A percentile compares a stretch with the other conserved stretches of the same genome.
These are phyloP conservation scores for Mycena amicta DNA, from an alignment of 768 basidiomycete species.

Conservation along the genomic window DNA sequence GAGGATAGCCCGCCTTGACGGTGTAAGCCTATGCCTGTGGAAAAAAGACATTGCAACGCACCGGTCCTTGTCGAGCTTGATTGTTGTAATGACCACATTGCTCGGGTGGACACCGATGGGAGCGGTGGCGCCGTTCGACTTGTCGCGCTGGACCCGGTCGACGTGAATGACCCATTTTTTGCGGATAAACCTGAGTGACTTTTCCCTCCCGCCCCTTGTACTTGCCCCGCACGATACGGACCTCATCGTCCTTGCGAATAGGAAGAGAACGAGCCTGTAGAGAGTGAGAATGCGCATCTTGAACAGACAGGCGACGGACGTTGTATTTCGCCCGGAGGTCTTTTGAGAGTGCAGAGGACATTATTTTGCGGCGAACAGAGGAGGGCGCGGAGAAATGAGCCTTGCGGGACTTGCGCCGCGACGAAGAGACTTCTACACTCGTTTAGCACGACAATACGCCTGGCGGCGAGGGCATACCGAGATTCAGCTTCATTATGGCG, in stretches of 20 bases:
- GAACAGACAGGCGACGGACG: slow-evolving; percentile 49
- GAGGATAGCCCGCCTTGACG: slow-evolving; percentile 69
- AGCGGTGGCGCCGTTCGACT: slow-evolving; percentile 92
- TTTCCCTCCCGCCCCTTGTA: slow-evolving; percentile 99
- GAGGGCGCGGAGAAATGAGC: slow-evolving; percentile 97
- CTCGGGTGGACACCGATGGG: slow-evolving; percentile 96
- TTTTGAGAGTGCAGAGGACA: slow-evolving; percentile 95
- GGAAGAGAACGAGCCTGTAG: slow-evolving; percentile 85
- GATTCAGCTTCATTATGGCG: slow-evolving; percentile 51
- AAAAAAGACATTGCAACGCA: slow-evolving; percentile 30
- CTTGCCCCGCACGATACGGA: slow-evolving; percentile 93
- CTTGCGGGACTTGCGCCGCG: slow-evolving; percentile 97
- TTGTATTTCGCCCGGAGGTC: slow-evolving; percentile 91
- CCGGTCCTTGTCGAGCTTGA: slow-evolving; percentile 94
- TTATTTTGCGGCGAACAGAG: slow-evolving; percentile 93
- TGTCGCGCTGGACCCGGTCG: slow-evolving; percentile 96
- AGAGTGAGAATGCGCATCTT: slow-evolving; percentile 1
- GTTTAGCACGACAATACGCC: slow-evolving; percentile 11
- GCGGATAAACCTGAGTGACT: slow-evolving; percentile 95
- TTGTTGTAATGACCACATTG: slow-evolving; percentile 91
- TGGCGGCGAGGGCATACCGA: slow-evolving; percentile 60
- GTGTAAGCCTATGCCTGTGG: not conserved
- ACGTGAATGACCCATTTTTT: slow-evolving; percentile 99
- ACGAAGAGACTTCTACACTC: slow-evolving; percentile 77
- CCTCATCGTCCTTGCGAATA: slow-evolving; percentile 98